phyloP scores from a whole-genome alignment of 2,329 filamentous ascomycete species.

The Penicillium griseofulvum region DNA sequence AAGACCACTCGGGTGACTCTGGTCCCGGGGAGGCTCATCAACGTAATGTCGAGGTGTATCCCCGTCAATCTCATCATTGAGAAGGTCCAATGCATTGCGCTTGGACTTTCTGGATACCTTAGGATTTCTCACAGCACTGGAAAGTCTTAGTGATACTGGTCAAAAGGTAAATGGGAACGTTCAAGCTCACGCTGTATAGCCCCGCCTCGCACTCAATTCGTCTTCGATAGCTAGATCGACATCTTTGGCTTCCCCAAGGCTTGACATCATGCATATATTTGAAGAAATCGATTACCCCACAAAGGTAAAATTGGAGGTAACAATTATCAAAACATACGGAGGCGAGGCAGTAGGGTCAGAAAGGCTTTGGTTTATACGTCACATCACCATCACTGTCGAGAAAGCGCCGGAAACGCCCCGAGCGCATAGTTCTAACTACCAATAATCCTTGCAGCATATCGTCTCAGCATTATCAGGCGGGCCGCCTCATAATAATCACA shows the following conservation, averaged over 20 bases:
- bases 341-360: background rate
- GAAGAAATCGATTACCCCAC: background rate
- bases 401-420: background rate
- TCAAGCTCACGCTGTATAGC: slow-evolving; percentile 19
- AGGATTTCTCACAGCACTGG: slow-evolving; percentile 19
- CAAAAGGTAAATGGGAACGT: background rate
- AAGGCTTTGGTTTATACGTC: background rate
- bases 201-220: slow-evolving; percentile 17
- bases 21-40: background rate
- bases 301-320: background rate
- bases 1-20: slow-evolving; percentile 12
- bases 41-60: slow-evolving; percentile 15
- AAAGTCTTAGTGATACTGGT: background rate
- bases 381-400: background rate
- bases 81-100: slow-evolving; percentile 23
- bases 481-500: too few relatives aligned
- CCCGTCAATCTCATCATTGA: slow-evolving; percentile 22
- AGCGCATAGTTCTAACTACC: background rate
- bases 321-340: background rate
- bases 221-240: slow-evolving; percentile 15
- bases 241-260: slow-evolving; percentile 10
- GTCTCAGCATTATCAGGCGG: background rate
- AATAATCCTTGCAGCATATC: background rate
- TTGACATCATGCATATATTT: slow-evolving; percentile 9
- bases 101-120: slow-evolving; percentile 25